Evolutionary conservation across 768 basidiomycete species (phyloP).

Genomic region (Phylloporus arenicola): DNA sequence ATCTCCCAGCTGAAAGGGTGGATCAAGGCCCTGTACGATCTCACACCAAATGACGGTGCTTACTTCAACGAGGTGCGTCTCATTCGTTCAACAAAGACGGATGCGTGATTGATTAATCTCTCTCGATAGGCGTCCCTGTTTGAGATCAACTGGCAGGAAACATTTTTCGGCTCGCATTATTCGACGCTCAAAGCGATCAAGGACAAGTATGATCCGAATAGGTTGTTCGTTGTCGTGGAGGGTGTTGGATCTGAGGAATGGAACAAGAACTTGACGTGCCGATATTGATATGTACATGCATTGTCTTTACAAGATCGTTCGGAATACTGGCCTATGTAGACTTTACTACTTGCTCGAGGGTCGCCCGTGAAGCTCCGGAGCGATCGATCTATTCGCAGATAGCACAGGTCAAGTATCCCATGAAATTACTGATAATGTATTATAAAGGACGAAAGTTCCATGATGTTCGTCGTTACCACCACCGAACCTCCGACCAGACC

Average conservation of each 20-base stretch:
- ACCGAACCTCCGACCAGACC: slow-evolving; percentile 80
- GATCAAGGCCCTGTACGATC: slow-evolving; percentile 26
- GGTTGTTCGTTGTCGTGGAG: slow-evolving; percentile 8
- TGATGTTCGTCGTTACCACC: slow-evolving; percentile 43
- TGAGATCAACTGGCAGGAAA: slow-evolving; percentile 32
- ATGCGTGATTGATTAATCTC: no score
- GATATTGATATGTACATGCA: neutral
- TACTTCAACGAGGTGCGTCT: slow-evolving; percentile 45
- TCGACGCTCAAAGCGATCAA: no score
- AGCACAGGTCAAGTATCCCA: no score
- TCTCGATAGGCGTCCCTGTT: slow-evolving; percentile 37
- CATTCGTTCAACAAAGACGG: no score
- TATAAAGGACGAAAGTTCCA: neutral
- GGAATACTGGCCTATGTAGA: no score
- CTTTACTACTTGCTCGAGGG: no score
- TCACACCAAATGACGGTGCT: slow-evolving; percentile 30
- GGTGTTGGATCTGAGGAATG: slow-evolving; percentile 26
- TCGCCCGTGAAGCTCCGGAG: no score
- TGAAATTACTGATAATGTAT: neutral
- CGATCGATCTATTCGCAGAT: no score
- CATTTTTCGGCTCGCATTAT: no score
- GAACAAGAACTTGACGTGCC: slow-evolving; percentile 1
- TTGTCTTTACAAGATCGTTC: no score
- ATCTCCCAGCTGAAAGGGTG: slow-evolving; percentile 13
- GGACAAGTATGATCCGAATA: slow-evolving; percentile 9